Percentiles rank a stretch among this genome's conserved stretches.
phyloP scores from a whole-genome alignment of 768 basidiomycete species.

The Gymnopilus junonius region DNA sequence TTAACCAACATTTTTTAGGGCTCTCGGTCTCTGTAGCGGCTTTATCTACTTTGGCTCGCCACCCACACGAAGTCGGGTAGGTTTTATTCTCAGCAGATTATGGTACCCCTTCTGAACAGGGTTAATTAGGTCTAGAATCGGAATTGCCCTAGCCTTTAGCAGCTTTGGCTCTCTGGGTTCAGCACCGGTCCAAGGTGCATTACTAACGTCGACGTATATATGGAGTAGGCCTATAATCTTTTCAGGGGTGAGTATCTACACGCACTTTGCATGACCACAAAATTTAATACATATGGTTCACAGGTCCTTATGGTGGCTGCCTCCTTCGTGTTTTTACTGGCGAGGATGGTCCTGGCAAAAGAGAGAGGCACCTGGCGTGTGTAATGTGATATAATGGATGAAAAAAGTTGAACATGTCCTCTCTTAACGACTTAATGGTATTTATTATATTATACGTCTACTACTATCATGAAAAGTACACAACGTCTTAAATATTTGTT shows the following conservation, averaged over 20 bases:
- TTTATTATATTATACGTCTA: too few relatives aligned
- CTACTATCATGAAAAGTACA: too few relatives aligned
- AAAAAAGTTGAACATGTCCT: too few relatives aligned
- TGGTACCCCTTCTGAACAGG: too few relatives aligned
- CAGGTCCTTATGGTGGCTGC: conserved; percentile 1
- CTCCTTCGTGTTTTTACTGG: background rate
- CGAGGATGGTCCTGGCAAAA: background rate
- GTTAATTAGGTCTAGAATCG: too few relatives aligned
- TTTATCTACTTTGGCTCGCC: conserved; percentile 32
- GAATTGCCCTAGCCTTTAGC: conserved; percentile 32
- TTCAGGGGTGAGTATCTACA: conserved; percentile 30
- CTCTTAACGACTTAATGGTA: too few relatives aligned
- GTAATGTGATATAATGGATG: too few relatives aligned
- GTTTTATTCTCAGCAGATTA: background rate
- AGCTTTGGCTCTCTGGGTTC: conserved; percentile 35
- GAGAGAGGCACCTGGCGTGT: too few relatives aligned
- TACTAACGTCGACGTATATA: conserved; percentile 26
- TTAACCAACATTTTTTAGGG: conserved; percentile 25
- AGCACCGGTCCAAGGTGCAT: conserved; percentile 37
- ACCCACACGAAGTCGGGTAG: conserved; percentile 39
- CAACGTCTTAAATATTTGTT: too few relatives aligned
- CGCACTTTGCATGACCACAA: background rate
- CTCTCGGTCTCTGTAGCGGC: conserved; percentile 35
- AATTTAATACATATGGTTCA: background rate
- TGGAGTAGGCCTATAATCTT: conserved; percentile 36